phyloP scores from a whole-genome alignment of 2,329 filamentous ascomycete species.

The Trichoderma gracile region DNA sequence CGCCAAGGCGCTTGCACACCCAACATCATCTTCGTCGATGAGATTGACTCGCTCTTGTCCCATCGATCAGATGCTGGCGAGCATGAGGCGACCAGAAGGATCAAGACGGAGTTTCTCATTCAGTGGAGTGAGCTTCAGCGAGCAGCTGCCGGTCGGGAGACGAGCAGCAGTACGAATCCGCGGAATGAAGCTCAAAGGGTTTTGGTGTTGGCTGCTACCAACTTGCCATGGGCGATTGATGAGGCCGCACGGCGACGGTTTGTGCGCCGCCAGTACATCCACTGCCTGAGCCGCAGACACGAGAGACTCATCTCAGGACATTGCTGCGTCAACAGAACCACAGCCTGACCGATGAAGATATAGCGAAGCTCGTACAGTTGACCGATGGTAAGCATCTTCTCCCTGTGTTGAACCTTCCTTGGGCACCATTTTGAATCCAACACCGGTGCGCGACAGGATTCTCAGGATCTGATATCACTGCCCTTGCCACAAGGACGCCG shows the following conservation, averaged over 20 bases:
- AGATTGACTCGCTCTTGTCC: slow-evolving; percentile 92
- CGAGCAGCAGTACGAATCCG: slow-evolving; percentile 65
- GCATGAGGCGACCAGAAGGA: slow-evolving; percentile 87
- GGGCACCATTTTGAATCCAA: neutral
- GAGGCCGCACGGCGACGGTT: slow-evolving; percentile 90
- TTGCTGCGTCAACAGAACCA: slow-evolving; percentile 88
- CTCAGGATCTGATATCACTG: slow-evolving; percentile 94
- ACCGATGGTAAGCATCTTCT: slow-evolving; percentile 70
- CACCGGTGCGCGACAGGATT: slow-evolving; percentile 65
- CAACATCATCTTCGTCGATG: slow-evolving; percentile 97
- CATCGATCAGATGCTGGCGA: slow-evolving; percentile 80
- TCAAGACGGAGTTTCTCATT: slow-evolving; percentile 97
- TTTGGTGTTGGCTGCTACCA: slow-evolving; percentile 90
- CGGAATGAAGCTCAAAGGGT: slow-evolving; percentile 83
- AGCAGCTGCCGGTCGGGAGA: slow-evolving; percentile 83
- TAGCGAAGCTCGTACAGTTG: slow-evolving; percentile 70
- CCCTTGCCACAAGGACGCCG: slow-evolving; percentile 94
- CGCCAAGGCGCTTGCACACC: slow-evolving; percentile 86
- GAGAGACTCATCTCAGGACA: slow-evolving; percentile 75
- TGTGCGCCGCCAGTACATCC: slow-evolving; percentile 91
- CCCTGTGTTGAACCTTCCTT: neutral
- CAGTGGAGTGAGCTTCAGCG: slow-evolving; percentile 95
- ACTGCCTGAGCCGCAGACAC: slow-evolving; percentile 79
- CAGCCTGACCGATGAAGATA: slow-evolving; percentile 68
- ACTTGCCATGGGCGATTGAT: slow-evolving; percentile 96